These are phyloP conservation scores for Yueomyces sp. DNA, from an alignment of 805 yeast genomes.

Conservation along the genomic window DNA sequence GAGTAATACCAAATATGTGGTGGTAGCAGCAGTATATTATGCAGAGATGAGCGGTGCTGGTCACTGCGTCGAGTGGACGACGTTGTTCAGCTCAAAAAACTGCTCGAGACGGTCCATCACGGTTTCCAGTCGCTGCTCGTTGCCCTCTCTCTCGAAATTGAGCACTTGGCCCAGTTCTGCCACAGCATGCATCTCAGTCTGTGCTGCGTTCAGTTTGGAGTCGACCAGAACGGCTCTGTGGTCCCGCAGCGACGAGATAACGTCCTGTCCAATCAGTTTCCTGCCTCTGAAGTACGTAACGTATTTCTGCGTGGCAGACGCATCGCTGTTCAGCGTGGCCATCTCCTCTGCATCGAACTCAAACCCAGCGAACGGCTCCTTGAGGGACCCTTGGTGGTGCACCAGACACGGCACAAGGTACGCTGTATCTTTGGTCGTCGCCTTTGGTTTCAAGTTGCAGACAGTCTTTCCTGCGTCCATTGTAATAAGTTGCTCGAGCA, in stretches of 20 bases:
- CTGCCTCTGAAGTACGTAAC: conserved; percentile 25
- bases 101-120: conserved; percentile 21
- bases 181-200: background rate
- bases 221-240: conserved; percentile 10
- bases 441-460: no score
- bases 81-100: conserved; percentile 9
- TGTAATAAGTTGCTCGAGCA: no score
- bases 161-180: conserved; percentile 5
- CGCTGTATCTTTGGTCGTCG: conserved; percentile 1
- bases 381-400: conserved; percentile 8
- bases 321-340: background rate
- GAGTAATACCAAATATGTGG: no score
- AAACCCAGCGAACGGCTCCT: conserved; percentile 9
- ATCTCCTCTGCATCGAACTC: conserved; percentile 4
- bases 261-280: conserved; percentile 20
- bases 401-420: conserved; percentile 15
- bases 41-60: no score
- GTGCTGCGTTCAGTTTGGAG: background rate
- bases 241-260: conserved; percentile 1
- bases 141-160: conserved; percentile 30
- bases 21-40: no score
- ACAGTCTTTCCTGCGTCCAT: no score
- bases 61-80: conserved; percentile 5
- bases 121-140: conserved; percentile 11
- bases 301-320: background rate